Percentiles rank a stretch among this genome's conserved stretches.
Conservation (phyloP, 805 yeast genomes). For the Yarrowia yakushimensis region DNA sequence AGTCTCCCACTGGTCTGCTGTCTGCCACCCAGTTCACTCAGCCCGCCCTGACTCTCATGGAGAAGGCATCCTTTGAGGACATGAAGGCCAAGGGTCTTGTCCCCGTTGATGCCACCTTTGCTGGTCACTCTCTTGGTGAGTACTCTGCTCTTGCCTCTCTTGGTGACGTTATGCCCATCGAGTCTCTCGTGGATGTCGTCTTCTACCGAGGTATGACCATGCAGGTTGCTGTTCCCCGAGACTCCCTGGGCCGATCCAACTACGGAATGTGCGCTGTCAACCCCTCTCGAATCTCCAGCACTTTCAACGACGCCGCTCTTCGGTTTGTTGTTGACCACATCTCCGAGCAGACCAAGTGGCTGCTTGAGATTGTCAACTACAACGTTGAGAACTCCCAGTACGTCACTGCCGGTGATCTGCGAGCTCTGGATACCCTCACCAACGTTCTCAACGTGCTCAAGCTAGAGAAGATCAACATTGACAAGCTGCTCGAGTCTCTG, state of each 20-base stretch:
- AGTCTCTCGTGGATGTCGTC: constrained; percentile 93
- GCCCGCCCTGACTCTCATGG: constrained; percentile 99
- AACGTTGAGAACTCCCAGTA: constrained; percentile 98
- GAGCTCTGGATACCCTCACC: constrained; percentile 88
- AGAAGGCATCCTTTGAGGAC: constrained; percentile 97
- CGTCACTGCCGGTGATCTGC: constrained; percentile 97
- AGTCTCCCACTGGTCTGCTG: constrained; percentile 88
- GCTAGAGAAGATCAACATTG: constrained; percentile 90
- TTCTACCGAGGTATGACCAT: constrained; percentile 99
- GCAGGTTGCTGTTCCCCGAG: constrained; percentile 99
- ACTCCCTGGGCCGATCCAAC: constrained; percentile 89
- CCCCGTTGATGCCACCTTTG: constrained; percentile 89
- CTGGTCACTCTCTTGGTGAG: constrained; percentile 99
- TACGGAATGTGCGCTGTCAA: constrained; percentile 99
- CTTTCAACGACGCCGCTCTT: constrained; percentile 90
- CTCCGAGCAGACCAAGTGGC: constrained; percentile 80
- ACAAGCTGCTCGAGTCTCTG: constrained; percentile 75
- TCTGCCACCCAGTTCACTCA: constrained; percentile 99
- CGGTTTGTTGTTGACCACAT: constrained; percentile 92
- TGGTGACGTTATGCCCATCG: constrained; percentile 98
- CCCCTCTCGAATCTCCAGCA: constrained; percentile 85
- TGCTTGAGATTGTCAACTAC: constrained; percentile 95
- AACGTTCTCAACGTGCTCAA: constrained; percentile 92
- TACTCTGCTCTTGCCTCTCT: constrained; percentile 95
- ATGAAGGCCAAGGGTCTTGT: constrained; percentile 93